Evolutionary conservation across 2,329 filamentous ascomycete species (phyloP).

Genomic region (Pseudocercospora pini-densiflorae): DNA sequence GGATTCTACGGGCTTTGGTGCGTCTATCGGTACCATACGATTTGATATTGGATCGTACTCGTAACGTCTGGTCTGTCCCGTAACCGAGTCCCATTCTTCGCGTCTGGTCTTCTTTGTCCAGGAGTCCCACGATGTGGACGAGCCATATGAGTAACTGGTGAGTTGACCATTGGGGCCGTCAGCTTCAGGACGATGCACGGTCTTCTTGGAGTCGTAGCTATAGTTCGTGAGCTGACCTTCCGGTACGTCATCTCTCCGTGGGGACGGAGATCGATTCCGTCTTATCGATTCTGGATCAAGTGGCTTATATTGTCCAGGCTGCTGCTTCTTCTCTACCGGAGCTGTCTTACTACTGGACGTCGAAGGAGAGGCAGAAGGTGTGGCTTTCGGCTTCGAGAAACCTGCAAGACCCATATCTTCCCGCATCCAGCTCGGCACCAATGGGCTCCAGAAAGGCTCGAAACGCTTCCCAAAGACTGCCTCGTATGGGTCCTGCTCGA

Average conservation of each 20-base stretch:
- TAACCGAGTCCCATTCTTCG: conserved; percentile 40
- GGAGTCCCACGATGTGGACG: conserved; percentile 39
- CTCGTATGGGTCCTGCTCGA: conserved; percentile 49
- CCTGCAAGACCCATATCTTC: conserved; percentile 34
- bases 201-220: conserved; percentile 28
- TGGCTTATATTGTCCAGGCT: conserved; percentile 14
- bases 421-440: conserved; percentile 38
- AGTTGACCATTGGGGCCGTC: conserved; percentile 26
- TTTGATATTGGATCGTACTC: conserved; percentile 46
- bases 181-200: conserved; percentile 16
- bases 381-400: conserved; percentile 23
- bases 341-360: conserved; percentile 7
- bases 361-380: neutral
- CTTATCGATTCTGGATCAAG: conserved; percentile 14
- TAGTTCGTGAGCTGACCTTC: conserved; percentile 26
- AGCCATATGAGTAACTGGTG: conserved; percentile 32
- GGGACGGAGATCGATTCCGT: conserved; percentile 12
- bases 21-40: conserved; percentile 40
- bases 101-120: conserved; percentile 36
- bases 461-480: conserved; percentile 48
- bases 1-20: conserved; percentile 12
- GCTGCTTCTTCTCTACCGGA: conserved; percentile 6
- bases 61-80: conserved; percentile 34
- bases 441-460: conserved; percentile 40
- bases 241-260: conserved; percentile 2